A percentile compares a stretch with the other conserved stretches of the same genome.
These are phyloP conservation scores for Scleromitrula shiraiana DNA, from an alignment of 2,329 filamentous ascomycete species.

Conservation along the genomic window DNA sequence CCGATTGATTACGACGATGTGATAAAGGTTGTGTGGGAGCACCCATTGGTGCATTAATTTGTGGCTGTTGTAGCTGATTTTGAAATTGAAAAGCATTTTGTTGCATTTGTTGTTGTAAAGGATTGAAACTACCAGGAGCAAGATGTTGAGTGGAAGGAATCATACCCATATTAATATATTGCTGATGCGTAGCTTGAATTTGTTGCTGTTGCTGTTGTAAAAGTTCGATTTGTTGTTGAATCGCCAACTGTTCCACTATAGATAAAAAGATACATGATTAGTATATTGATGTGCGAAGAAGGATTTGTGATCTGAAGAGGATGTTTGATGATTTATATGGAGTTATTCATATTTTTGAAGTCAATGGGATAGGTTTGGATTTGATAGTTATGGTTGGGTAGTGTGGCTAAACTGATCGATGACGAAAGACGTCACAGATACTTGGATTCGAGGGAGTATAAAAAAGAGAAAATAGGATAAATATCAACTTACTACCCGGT, in stretches of 20 bases:
- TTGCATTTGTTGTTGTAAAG: slow-evolving; percentile 65
- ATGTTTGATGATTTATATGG: slow-evolving; percentile 12
- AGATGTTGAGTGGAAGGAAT: slow-evolving; percentile 78
- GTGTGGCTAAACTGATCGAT: slow-evolving; percentile 6
- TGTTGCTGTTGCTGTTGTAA: slow-evolving; percentile 97
- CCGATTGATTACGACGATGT: slow-evolving; percentile 97
- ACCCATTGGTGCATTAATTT: slow-evolving; percentile 67
- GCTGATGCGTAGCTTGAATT: slow-evolving; percentile 91
- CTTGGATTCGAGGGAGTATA: slow-evolving; percentile 1
- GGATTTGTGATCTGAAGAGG: background rate
- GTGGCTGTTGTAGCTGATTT: slow-evolving; percentile 63
- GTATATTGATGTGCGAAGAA: background rate
- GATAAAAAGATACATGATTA: background rate
- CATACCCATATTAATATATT: slow-evolving; percentile 97
- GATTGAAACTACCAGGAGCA: slow-evolving; percentile 59
- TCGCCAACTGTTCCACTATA: slow-evolving; percentile 90
- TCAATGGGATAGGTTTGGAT: too few species aligned
- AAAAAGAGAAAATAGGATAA: slow-evolving; percentile 9
- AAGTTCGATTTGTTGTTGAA: slow-evolving; percentile 96
- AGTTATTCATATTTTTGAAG: too few species aligned
- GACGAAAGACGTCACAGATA: slow-evolving; percentile 22
- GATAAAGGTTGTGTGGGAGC: slow-evolving; percentile 69
- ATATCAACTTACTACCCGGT: slow-evolving; percentile 54
- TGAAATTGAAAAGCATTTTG: slow-evolving; percentile 88
- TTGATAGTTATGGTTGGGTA: background rate